Evolutionary conservation across 2,329 filamentous ascomycete species (phyloP).

Genomic region (Scedosporium minutisporum): DNA sequence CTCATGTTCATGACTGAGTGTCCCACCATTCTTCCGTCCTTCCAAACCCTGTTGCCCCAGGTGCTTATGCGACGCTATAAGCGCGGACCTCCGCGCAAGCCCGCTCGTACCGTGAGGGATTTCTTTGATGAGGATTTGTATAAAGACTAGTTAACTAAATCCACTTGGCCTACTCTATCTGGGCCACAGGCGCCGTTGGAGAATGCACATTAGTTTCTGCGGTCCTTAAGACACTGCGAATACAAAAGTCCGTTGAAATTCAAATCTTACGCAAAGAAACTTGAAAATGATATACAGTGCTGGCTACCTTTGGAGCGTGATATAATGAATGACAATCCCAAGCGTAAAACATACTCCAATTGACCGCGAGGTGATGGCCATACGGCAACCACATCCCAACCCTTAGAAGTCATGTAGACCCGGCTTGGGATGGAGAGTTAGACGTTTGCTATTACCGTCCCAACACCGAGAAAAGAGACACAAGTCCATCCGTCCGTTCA

Average conservation of each 20-base stretch:
- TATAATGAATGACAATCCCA: background rate
- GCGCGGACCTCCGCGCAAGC: slow-evolving; percentile 35
- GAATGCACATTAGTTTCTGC: no score
- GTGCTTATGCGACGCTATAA: slow-evolving; percentile 61
- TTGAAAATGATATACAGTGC: background rate
- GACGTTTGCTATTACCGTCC: background rate
- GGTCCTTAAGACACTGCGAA: no score
- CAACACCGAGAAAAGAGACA: background rate
- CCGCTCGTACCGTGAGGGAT: slow-evolving; percentile 31
- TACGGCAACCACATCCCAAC: background rate
- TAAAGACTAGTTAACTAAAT: background rate
- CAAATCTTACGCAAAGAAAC: background rate
- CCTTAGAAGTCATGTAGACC: no score
- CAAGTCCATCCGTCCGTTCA: background rate
- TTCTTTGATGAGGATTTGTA: background rate
- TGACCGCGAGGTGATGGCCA: background rate
- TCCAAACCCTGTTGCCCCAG: slow-evolving; percentile 58
- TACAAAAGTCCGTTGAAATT: no score
- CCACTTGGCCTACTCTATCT: no score
- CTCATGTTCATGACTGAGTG: slow-evolving; percentile 56
- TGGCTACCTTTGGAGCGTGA: background rate
- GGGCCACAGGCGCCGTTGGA: no score
- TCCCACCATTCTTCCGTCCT: slow-evolving; percentile 45
- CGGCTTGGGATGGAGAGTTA: no score
- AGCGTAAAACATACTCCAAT: background rate